Conservation (phyloP, 2,329 filamentous ascomycete species). For the Colletotrichum costaricense region DNA sequence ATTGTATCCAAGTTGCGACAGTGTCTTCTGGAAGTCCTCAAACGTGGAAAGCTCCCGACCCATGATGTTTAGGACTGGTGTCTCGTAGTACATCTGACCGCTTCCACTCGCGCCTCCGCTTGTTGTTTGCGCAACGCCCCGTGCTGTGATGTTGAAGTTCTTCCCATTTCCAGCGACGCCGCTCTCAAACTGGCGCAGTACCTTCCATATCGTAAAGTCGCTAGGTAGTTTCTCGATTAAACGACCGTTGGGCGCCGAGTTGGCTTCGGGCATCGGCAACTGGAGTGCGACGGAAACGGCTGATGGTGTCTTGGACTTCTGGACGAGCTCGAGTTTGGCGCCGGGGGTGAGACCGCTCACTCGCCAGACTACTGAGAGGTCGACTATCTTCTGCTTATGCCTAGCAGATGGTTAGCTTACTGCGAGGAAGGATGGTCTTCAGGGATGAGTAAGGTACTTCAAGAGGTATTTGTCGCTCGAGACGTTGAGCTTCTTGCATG, state of each 20-base stretch:
- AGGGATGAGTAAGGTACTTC: slow-evolving; percentile 68
- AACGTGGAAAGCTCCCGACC: slow-evolving; percentile 82
- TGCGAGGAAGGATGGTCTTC: background rate
- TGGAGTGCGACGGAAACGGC: slow-evolving; percentile 91
- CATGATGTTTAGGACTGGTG: slow-evolving; percentile 86
- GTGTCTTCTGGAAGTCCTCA: slow-evolving; percentile 86
- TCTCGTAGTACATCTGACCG: slow-evolving; percentile 89
- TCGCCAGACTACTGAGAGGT: slow-evolving; percentile 86
- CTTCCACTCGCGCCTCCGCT: slow-evolving; percentile 65
- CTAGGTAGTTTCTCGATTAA: slow-evolving; percentile 89
- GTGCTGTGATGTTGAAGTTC: slow-evolving; percentile 84
- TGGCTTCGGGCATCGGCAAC: slow-evolving; percentile 78
- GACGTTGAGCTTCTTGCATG: slow-evolving; percentile 84
- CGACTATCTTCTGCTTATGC: slow-evolving; percentile 85
- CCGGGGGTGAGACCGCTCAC: slow-evolving; percentile 85
- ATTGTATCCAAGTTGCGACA: slow-evolving; percentile 89
- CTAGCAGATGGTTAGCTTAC: slow-evolving; percentile 54
- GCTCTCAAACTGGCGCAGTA: slow-evolving; percentile 91
- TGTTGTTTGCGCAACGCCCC: slow-evolving; percentile 75
- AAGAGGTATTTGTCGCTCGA: slow-evolving; percentile 80
- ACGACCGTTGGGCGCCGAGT: slow-evolving; percentile 71
- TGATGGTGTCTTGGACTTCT: slow-evolving; percentile 85
- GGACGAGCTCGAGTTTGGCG: slow-evolving; percentile 92
- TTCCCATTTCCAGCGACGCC: slow-evolving; percentile 70
- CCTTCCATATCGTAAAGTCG: slow-evolving; percentile 87